Evolutionary conservation across 2,329 filamentous ascomycete species (phyloP).

Genomic region (Xylaria sp.): DNA sequence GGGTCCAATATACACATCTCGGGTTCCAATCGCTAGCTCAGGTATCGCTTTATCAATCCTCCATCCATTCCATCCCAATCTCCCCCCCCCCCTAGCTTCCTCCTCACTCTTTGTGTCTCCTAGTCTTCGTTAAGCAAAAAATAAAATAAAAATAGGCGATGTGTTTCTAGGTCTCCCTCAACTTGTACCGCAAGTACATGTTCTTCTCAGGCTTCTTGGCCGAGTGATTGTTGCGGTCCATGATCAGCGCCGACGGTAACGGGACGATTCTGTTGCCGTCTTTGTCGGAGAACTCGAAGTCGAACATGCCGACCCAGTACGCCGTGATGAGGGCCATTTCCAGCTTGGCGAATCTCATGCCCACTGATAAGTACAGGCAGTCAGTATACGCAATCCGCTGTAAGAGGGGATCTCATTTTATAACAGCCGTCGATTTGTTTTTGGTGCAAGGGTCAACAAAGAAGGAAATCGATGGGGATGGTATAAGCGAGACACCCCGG

Average conservation of each 20-base stretch:
- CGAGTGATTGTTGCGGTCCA: constrained; percentile 47
- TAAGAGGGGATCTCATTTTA: neutral
- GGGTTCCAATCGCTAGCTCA: neutral
- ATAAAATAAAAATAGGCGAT: neutral
- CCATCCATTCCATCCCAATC: neutral
- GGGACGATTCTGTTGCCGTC: constrained; percentile 40
- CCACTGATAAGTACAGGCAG: constrained; percentile 33
- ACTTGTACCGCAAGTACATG: constrained; percentile 46
- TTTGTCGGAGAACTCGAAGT: constrained; percentile 48
- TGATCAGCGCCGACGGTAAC: constrained; percentile 34
- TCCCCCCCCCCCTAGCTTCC: neutral
- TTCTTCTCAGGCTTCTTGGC: constrained; percentile 47
- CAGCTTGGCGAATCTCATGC: constrained; percentile 52
- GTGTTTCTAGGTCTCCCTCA: constrained; percentile 19
- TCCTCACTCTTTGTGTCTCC: neutral
- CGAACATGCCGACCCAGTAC: constrained; percentile 53
- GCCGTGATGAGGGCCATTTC: constrained; percentile 55
- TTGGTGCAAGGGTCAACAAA: neutral
- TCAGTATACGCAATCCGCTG: neutral
- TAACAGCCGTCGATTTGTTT: neutral
- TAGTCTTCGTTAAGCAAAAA: neutral
- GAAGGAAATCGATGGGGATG: neutral
- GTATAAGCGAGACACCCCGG: too few relatives aligned
- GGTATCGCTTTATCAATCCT: neutral
- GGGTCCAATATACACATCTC: neutral